A percentile compares a stretch with the other conserved stretches of the same genome.
phyloP scores from a whole-genome alignment of 176 grass and related monocot species.

The Neostapfia colusana region DNA sequence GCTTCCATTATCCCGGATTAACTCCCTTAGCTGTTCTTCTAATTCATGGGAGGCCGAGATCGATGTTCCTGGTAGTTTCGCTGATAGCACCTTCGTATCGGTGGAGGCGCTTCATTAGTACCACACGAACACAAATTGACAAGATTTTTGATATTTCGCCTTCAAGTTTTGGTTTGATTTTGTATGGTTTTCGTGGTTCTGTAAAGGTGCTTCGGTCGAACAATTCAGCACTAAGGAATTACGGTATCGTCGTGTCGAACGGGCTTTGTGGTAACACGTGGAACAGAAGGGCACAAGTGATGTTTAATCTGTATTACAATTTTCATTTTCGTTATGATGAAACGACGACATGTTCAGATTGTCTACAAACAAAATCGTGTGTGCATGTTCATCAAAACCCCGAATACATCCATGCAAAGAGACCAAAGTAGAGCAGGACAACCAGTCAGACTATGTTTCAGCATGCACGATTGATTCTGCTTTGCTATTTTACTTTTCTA shows the following conservation, averaged over 20 bases:
- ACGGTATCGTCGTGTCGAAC: no score
- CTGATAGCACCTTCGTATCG: slow-evolving; percentile 49
- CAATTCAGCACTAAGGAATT: no score
- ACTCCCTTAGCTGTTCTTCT: slow-evolving; percentile 59
- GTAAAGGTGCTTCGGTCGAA: no score
- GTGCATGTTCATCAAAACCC: neutral
- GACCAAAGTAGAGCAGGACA: neutral
- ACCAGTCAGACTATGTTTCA: neutral
- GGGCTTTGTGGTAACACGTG: no score
- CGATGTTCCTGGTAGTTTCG: slow-evolving; percentile 53
- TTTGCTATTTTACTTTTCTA: slow-evolving; percentile 42
- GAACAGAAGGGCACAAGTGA: no score
- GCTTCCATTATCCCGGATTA: slow-evolving; percentile 72
- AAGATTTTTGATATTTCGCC: neutral
- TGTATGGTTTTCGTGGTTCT: neutral
- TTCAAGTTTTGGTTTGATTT: neutral
- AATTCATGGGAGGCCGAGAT: slow-evolving; percentile 74
- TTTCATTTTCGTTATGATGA: slow-evolving; percentile 21
- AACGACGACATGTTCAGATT: slow-evolving; percentile 38
- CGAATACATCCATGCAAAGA: neutral
- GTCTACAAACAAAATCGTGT: slow-evolving; percentile 28
- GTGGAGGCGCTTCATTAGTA: slow-evolving; percentile 72
- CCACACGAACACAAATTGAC: slow-evolving; percentile 30
- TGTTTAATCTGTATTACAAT: slow-evolving; percentile 9
- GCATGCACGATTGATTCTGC: neutral